Base-by-base conservation (phyloP, 1,284 basidiomycete species). In the Melampsora occidentalis region DNA sequence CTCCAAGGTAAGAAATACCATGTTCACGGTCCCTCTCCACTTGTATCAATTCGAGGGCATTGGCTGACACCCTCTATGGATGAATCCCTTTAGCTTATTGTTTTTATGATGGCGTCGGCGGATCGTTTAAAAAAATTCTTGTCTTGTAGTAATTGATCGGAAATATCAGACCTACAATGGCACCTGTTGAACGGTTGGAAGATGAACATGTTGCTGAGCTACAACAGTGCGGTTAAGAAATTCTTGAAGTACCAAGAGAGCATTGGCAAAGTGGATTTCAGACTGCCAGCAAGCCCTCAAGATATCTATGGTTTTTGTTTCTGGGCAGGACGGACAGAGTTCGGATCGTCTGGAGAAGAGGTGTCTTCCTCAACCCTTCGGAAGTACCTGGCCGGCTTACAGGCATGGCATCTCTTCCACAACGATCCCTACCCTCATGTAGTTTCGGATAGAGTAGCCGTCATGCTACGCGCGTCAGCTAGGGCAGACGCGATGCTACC, bases 391-490 rank as follows among this genome's bases (percentile, higher is more conserved):
- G 35, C 9, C 9, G 49, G 31, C 0, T 1, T 70, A 6, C 12
- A 70, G 57, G 69, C 53, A 6, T 70, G 69, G 69, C 69, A 70
- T 22, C 14, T 35, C n/a, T 61, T 20, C 20, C 69, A 70, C n/a
- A 6, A n/a, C 25, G 31, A 14, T 0, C 20, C 22, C 1, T 70
- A 61, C 18, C 69, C 69, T 6, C 20, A 53, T 5, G 51, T 53
- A 0, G 51, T n/a, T 1, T 6, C 7, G 2, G 22, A 53, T n/a
- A 7, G 51, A 12, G 22, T 53, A 0, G 2, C 6, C 4, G 4
- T 53, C 1, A 53, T 53, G 51, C 22, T 53, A 16, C 18, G 20
- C 0, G 51, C 51, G 22, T 53, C 51, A 5, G 18, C 51, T 16
- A 7, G 18, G 22, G 51, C 18, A 16, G 51, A 53, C 7, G 4